Evolutionary conservation across 2,329 filamentous ascomycete species (phyloP).

Genomic region (Fusarium sp.): DNA sequence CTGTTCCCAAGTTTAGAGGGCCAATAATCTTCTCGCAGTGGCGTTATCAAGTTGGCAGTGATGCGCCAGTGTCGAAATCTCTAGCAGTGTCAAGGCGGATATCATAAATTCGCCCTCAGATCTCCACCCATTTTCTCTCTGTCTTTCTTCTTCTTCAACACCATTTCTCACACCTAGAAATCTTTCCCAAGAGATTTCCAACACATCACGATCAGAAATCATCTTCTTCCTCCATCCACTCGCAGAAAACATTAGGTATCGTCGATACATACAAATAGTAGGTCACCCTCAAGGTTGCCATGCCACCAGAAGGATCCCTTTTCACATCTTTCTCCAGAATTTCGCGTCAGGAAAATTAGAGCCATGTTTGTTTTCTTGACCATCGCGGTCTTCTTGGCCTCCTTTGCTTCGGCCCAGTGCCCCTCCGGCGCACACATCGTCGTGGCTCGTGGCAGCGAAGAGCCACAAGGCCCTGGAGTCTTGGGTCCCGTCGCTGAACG

Average conservation of each 20-base stretch:
- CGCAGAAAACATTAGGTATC: neutral
- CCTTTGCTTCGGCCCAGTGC: conserved; percentile 20
- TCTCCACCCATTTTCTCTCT: neutral
- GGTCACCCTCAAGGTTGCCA: neutral
- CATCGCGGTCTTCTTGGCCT: conserved; percentile 5
- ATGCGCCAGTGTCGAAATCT: neutral
- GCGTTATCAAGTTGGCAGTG: neutral
- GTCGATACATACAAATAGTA: neutral
- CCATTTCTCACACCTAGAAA: neutral
- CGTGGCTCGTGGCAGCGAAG: conserved; percentile 35
- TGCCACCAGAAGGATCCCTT: neutral
- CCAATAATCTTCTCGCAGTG: neutral
- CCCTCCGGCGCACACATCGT: conserved; percentile 35
- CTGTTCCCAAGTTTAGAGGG: neutral
- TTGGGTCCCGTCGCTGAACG: conserved; percentile 27
- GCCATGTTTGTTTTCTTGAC: conserved; percentile 24
- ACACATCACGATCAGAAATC: neutral
- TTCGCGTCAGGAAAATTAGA: neutral
- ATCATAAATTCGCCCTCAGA: neutral
- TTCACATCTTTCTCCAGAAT: neutral
- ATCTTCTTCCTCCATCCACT: neutral
- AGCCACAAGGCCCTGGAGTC: conserved; percentile 34
- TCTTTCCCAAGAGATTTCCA: too few species aligned
- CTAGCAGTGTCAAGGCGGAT: neutral
- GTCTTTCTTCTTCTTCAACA: neutral